A percentile compares a stretch with the other conserved stretches of the same genome.
Conservation (phyloP, 139 green algal genomes). For the Haematococcus lacustris region DNA sequence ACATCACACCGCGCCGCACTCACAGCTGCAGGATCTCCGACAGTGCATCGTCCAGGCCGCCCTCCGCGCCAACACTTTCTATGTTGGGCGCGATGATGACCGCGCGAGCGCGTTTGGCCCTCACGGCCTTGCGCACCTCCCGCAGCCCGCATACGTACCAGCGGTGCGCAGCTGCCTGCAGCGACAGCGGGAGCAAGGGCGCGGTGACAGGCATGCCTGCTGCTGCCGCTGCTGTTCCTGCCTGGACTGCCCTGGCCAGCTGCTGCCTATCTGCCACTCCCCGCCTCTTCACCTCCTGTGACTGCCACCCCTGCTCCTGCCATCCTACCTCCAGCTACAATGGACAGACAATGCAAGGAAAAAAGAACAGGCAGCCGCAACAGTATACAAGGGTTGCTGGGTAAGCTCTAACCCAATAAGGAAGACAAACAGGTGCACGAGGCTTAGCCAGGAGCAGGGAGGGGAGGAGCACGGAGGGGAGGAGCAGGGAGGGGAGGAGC, state of each 20-base stretch:
- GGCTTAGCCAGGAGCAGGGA: not conserved
- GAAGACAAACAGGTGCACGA: not conserved
- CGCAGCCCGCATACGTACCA: conserved; percentile 51
- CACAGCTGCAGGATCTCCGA: conserved; percentile 48
- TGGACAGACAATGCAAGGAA: not conserved
- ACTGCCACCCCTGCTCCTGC: too few relatives aligned
- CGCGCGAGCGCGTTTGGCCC: conserved; percentile 18
- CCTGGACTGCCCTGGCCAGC: not conserved
- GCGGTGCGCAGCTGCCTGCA: conserved; percentile 20
- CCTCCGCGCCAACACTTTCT: conserved; percentile 42
- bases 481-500: too few relatives aligned
- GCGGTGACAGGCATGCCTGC: not conserved
- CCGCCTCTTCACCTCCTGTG: too few relatives aligned
- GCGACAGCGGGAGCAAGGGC: not conserved
- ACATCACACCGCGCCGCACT: not conserved
- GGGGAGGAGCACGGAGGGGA: too few relatives aligned
- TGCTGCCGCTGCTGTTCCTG: too few relatives aligned
- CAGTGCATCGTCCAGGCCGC: conserved; percentile 50
- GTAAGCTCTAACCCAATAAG: not conserved
- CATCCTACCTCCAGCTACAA: too few relatives aligned
- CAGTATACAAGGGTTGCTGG: not conserved
- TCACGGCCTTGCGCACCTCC: conserved; percentile 71
- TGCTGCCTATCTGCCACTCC: too few relatives aligned
- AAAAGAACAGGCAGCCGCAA: not conserved
- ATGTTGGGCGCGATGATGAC: conserved; percentile 79